Evolutionary conservation across 768 basidiomycete genomes (phyloP), one percentile per base, ranked within the genome.

Genomic region (Naganishia antarctica): DNA sequence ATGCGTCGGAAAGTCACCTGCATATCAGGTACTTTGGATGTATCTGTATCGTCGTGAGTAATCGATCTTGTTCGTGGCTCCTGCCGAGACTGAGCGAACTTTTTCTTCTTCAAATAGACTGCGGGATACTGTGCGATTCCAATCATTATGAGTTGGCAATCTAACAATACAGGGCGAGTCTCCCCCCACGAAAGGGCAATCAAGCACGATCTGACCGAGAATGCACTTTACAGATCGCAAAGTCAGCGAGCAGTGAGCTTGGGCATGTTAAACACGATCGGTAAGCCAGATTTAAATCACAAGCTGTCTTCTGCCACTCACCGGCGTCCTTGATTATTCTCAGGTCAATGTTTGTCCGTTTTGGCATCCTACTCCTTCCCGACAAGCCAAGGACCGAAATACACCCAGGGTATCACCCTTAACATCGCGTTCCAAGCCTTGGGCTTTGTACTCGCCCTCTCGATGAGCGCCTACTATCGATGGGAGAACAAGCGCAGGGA

Each of bases 221-320:
- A n/a, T n/a, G n/a, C n/a, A n/a, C n/a, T n/a, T n/a, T n/a, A n/a
- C 21, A 72, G 72, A 1, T 67, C 67, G 21, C 74, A 80, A 53
- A 70, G 70, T 3, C 76, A 77, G 60, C 66, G 78, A 31, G 80
- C 80, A 5, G 74, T 77, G 2, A 64, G 69, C 16, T 69, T 80
- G 28, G 80, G 79, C 16, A 76, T 77, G 76, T 73, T 80, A 47
- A 80, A 80, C 72, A 66, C 72, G 12, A 57, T 76, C 58, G 76
- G 75, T 32, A 47, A 31, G 65, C 18, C 18, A 34, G 31, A 11
- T 31, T 49, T 25, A 13, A 11, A 9, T 31, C 26, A n/a, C 23
- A 3, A 62, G n/a, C n/a, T n/a, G n/a, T n/a, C 26, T 48, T 31
- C 21, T 18, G 28, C 26, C n/a, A 46, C 32, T 46, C 2, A 21